Conservation (phyloP, 768 basidiomycete genomes). For the Russula virescens region DNA sequence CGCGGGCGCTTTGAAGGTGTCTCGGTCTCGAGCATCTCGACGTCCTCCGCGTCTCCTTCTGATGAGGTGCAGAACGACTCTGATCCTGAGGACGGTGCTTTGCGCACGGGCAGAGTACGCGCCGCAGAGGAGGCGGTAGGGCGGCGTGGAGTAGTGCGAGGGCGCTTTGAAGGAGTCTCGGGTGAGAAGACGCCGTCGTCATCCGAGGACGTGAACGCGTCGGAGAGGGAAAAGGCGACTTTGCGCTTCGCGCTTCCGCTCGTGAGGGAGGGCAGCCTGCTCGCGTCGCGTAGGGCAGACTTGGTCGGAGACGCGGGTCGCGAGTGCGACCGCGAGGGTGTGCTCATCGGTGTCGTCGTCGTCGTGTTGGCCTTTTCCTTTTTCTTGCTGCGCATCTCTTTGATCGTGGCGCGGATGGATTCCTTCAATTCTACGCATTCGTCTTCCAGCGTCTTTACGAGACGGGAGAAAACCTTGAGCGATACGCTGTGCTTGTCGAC, state of each 20-base stretch:
- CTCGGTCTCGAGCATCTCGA: slow-evolving; percentile 15
- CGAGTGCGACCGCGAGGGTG: slow-evolving; percentile 6
- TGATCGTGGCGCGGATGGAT: slow-evolving; percentile 2
- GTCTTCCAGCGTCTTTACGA: slow-evolving; percentile 9
- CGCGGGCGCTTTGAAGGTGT: slow-evolving; percentile 19
- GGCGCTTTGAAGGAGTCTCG: slow-evolving; percentile 21
- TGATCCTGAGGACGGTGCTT: neutral
- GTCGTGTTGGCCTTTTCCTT: neutral
- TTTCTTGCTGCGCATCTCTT: slow-evolving; percentile 9
- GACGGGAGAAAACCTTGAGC: neutral
- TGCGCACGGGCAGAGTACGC: slow-evolving; percentile 10
- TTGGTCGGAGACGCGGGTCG: slow-evolving; percentile 20
- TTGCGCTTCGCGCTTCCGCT: slow-evolving; percentile 16
- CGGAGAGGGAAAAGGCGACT: slow-evolving; percentile 18
- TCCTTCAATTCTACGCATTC: slow-evolving; percentile 10
- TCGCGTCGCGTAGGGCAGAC: slow-evolving; percentile 14
- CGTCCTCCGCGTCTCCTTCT: slow-evolving; percentile 5
- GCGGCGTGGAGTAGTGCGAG: slow-evolving; percentile 7
- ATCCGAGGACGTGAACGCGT: slow-evolving; percentile 4
- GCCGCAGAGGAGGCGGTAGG: neutral
- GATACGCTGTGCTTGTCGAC: slow-evolving; percentile 6
- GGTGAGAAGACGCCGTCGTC: slow-evolving; percentile 8
- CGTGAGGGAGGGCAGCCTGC: neutral
- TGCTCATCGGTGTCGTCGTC: neutral
- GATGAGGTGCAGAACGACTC: neutral